Evolutionary conservation across 306 rosid species (phyloP).

Genomic region (Quercus agrifolia): DNA sequence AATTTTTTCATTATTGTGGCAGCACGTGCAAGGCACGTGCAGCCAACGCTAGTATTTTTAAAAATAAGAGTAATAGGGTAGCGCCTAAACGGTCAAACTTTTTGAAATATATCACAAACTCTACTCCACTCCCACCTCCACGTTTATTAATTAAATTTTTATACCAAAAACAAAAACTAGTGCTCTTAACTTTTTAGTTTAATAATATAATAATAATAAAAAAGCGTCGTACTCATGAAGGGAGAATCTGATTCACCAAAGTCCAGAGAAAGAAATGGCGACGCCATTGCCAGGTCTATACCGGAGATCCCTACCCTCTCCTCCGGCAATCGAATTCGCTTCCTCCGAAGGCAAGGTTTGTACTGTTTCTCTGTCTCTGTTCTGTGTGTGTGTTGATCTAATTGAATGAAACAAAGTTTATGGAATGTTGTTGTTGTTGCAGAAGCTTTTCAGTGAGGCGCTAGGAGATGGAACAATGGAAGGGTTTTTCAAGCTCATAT

Average conservation of each 20-base stretch:
- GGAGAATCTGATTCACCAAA: too few relatives aligned
- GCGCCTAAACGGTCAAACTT: background rate
- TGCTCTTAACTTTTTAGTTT: too few relatives aligned
- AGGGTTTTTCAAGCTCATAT: slow-evolving; percentile 80
- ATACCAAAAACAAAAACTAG: too few relatives aligned
- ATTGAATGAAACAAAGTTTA: background rate
- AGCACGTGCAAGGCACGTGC: too few relatives aligned
- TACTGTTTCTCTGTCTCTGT: background rate
- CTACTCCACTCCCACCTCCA: too few relatives aligned
- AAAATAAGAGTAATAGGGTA: too few relatives aligned
- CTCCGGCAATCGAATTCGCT: slow-evolving; percentile 68
- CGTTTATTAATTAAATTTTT: too few relatives aligned
- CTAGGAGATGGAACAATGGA: slow-evolving; percentile 68
- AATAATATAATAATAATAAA: background rate
- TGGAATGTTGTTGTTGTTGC: background rate
- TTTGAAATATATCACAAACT: background rate
- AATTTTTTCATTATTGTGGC: too few relatives aligned
- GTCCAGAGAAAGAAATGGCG: too few relatives aligned
- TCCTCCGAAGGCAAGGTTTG: slow-evolving; percentile 66
- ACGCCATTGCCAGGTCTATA: slow-evolving; percentile 54
- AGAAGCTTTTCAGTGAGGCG: slow-evolving; percentile 68
- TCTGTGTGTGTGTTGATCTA: background rate
- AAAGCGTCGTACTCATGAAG: background rate
- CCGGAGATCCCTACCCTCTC: slow-evolving; percentile 67
- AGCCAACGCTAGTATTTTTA: too few relatives aligned